A percentile compares a stretch with the other conserved stretches of the same genome.
These are phyloP conservation scores for Hypoxylon sp. DNA, from an alignment of 2,329 filamentous ascomycete species.

Conservation along the genomic window DNA sequence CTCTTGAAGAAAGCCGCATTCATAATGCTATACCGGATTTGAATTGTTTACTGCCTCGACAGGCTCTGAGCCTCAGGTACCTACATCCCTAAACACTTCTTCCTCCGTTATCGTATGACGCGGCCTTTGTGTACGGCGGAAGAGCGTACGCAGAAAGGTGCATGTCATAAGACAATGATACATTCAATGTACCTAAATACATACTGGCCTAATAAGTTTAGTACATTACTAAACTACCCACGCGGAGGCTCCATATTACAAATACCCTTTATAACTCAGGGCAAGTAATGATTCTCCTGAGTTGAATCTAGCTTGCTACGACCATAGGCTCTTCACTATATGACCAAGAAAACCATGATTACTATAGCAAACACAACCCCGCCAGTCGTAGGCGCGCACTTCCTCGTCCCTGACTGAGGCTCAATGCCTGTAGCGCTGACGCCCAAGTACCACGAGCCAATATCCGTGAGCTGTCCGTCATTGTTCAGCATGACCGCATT, in stretches of 20 bases:
- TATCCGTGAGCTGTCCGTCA: constrained; percentile 78
- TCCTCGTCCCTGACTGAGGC: constrained; percentile 50
- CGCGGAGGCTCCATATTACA: background rate
- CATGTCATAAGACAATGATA: background rate
- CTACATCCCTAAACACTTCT: no score
- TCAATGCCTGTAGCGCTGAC: constrained; percentile 62
- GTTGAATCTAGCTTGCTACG: background rate
- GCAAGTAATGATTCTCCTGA: background rate
- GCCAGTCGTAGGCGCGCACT: background rate
- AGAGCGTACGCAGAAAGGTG: no score
- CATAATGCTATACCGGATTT: background rate
- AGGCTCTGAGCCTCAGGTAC: no score
- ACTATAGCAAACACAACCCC: constrained; percentile 13
- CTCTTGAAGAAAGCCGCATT: background rate
- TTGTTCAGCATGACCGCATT: constrained; percentile 80
- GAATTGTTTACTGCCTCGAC: no score
- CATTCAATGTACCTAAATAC: background rate
- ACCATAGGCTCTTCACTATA: constrained; percentile 4
- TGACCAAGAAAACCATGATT: constrained; percentile 1
- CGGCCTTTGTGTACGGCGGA: no score
- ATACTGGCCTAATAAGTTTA: no score
- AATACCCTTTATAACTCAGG: background rate
- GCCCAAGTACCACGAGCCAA: constrained; percentile 84
- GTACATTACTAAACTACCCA: no score
- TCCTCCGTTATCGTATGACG: no score